Evolutionary conservation across 2,329 filamentous ascomycete species (phyloP).

Genomic region (Aspergillaceae sp.): DNA sequence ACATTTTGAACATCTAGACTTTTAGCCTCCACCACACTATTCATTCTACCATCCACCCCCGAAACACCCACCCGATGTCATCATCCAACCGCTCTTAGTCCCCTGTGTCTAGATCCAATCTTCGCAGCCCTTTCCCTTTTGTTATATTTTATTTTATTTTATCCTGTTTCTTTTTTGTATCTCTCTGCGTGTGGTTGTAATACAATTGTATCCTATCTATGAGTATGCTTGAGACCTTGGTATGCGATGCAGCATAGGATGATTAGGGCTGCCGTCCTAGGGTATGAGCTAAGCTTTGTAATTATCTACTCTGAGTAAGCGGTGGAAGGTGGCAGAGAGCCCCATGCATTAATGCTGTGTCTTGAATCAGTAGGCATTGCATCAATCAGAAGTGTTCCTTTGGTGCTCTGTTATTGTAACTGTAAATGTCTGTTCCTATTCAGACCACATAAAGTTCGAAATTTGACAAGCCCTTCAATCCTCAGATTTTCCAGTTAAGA

Average conservation of each 20-base stretch:
- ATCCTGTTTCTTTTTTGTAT: background rate
- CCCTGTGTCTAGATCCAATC: constrained; percentile 30
- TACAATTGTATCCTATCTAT: constrained; percentile 30
- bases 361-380: too few relatives aligned
- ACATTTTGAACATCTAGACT: constrained; percentile 21
- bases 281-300: too few relatives aligned
- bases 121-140: constrained; percentile 29
- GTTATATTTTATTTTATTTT: constrained; percentile 24
- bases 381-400: too few relatives aligned
- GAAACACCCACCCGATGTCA: constrained; percentile 15
- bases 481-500: constrained; percentile 1
- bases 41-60: background rate
- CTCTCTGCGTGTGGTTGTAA: constrained; percentile 26
- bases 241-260: too few relatives aligned
- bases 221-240: too few relatives aligned
- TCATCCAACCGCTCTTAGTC: constrained; percentile 7
- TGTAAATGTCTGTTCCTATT: too few relatives aligned
- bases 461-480: background rate
- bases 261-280: too few relatives aligned
- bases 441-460: background rate
- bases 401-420: too few relatives aligned
- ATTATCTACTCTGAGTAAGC: too few relatives aligned
- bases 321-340: too few relatives aligned
- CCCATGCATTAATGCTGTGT: too few relatives aligned
- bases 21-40: background rate